Conservation (phyloP, 345 rosid species). For the Citrus maxima region DNA sequence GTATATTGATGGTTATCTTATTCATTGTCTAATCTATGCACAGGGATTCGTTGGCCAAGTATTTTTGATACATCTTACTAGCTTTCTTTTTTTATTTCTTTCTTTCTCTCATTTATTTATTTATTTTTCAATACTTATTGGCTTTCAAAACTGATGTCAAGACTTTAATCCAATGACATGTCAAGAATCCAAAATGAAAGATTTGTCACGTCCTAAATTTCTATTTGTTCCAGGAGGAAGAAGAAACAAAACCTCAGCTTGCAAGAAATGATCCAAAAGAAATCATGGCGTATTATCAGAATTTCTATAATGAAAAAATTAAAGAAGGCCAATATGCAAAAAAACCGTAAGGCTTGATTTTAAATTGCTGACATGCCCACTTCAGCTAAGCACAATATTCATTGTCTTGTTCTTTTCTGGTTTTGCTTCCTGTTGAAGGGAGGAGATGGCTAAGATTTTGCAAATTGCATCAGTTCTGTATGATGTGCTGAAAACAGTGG, state of each 20-base stretch:
- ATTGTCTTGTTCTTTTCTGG: constrained; percentile 14
- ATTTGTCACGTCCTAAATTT: constrained; percentile 1
- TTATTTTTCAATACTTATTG: too few species aligned
- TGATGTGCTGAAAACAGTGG: constrained; percentile 73
- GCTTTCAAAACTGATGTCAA: not conserved
- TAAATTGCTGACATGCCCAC: not conserved
- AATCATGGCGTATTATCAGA: constrained; percentile 66
- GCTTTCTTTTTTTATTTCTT: too few species aligned
- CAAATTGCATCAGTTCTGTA: constrained; percentile 85
- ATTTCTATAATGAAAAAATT: constrained; percentile 57
- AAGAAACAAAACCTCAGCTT: constrained; percentile 32
- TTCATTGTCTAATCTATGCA: not conserved
- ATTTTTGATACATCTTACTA: not conserved
- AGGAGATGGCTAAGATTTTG: constrained; percentile 85
- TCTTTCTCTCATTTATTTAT: too few species aligned
- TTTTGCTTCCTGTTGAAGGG: constrained; percentile 49
- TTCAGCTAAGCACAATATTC: constrained; percentile 14
- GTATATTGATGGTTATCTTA: not conserved
- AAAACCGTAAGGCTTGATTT: constrained; percentile 65
- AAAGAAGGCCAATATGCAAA: constrained; percentile 50
- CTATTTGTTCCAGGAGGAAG: constrained; percentile 57
- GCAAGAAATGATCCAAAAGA: constrained; percentile 58
- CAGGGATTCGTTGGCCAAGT: not conserved
- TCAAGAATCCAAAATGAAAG: not conserved
- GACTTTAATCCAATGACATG: not conserved